A percentile compares a stretch with the other conserved stretches of the same genome.
phyloP scores from a whole-genome alignment of 805 yeast species.

The Kuraishia ogatae region DNA sequence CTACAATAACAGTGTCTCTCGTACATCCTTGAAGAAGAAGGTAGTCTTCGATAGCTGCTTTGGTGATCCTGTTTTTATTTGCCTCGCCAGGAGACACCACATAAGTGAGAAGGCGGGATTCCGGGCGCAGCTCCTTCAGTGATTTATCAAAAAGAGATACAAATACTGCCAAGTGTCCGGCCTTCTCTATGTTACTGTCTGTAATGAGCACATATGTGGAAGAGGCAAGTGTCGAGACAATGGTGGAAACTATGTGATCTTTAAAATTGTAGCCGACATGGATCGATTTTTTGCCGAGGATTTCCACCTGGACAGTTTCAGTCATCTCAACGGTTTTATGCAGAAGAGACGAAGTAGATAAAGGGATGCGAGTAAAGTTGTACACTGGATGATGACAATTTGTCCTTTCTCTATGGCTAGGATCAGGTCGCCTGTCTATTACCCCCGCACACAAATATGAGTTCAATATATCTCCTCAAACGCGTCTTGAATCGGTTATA shows the following conservation, averaged over 20 bases:
- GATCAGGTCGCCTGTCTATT: neutral
- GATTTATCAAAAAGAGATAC: constrained; percentile 29
- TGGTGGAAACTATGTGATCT: constrained; percentile 62
- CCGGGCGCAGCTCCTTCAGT: constrained; percentile 30
- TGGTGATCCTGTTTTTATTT: constrained; percentile 79
- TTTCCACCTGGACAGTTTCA: constrained; percentile 38
- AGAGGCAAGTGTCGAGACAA: constrained; percentile 54
- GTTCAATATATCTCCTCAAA: neutral
- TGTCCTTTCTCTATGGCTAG: too few relatives aligned
- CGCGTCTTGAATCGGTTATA: neutral
- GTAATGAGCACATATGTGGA: constrained; percentile 91
- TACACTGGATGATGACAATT: neutral
- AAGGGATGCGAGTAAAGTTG: neutral
- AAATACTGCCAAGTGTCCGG: constrained; percentile 50
- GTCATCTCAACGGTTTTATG: neutral
- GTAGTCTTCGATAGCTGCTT: constrained; percentile 89
- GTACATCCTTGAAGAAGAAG: constrained; percentile 81
- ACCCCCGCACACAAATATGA: neutral
- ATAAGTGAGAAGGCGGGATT: constrained; percentile 63
- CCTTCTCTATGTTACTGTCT: constrained; percentile 67
- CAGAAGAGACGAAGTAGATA: too few relatives aligned
- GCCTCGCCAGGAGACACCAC: constrained; percentile 89
- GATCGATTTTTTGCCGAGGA: constrained; percentile 75
- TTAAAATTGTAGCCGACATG: constrained; percentile 85
- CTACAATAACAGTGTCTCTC: constrained; percentile 88